These are phyloP conservation scores for Ceratorhiza oryzae-sativae DNA, from an alignment of 1,284 basidiomycete genomes.

Conservation along the genomic window DNA sequence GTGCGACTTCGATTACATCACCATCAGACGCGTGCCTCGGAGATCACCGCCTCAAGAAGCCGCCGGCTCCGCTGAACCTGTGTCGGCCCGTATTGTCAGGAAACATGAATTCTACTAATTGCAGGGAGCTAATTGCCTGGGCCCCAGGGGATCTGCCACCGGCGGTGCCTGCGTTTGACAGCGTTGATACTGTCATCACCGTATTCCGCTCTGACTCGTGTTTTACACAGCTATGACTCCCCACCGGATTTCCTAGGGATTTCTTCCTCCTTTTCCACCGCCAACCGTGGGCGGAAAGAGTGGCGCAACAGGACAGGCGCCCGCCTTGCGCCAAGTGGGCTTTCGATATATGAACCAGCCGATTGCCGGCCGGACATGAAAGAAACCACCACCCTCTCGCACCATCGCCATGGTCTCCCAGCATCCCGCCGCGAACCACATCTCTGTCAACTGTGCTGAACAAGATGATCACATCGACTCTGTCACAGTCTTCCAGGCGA, in stretches of 20 bases:
- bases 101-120: too few species aligned
- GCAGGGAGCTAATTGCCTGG: too few species aligned
- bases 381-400: neutral
- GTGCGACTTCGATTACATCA: neutral
- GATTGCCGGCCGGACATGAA: neutral
- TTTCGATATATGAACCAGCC: neutral
- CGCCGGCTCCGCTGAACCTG: neutral
- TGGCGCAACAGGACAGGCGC: neutral
- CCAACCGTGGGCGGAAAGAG: neutral
- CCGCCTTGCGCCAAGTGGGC: neutral
- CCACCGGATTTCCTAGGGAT: neutral
- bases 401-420: neutral
- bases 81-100: too few species aligned
- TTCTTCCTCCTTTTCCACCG: neutral
- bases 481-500: constrained; percentile 9
- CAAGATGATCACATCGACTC: constrained; percentile 30
- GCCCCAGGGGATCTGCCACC: too few species aligned
- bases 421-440: neutral
- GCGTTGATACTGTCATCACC: too few species aligned
- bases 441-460: constrained; percentile 28
- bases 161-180: too few species aligned
- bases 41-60: neutral
- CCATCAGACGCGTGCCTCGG: neutral
- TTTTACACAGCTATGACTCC: too few species aligned
- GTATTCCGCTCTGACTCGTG: too few species aligned